Conservation (phyloP, 108 stramenopile genomes). For the Skeletonema costatum region DNA sequence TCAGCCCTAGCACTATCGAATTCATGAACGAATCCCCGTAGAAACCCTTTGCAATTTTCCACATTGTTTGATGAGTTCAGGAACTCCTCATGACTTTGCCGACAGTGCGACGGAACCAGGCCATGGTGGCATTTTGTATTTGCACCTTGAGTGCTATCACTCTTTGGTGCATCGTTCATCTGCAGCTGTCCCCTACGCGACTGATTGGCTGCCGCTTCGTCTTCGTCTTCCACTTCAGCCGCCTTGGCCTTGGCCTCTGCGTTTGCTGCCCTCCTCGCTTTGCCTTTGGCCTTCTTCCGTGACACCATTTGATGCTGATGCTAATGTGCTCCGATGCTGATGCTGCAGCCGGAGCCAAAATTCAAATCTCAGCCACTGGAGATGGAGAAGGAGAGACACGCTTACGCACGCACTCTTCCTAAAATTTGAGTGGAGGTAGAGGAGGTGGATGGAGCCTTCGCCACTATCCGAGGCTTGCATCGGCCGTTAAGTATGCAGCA, state of each 20-base stretch:
- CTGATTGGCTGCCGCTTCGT: too few relatives aligned
- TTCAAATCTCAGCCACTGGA: too few relatives aligned
- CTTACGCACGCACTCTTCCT: too few relatives aligned
- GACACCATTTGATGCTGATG: background rate
- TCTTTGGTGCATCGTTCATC: background rate
- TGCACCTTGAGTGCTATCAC: too few relatives aligned
- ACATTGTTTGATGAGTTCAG: background rate
- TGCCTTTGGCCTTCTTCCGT: background rate
- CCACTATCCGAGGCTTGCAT: too few relatives aligned
- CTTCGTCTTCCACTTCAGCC: too few relatives aligned
- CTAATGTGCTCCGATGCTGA: background rate
- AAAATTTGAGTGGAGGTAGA: too few relatives aligned
- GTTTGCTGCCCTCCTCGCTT: background rate
- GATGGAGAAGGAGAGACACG: too few relatives aligned
- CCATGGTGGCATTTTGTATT: background rate
- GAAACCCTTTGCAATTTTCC: background rate
- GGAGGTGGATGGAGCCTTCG: too few relatives aligned
- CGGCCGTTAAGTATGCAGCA: too few relatives aligned
- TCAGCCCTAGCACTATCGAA: background rate
- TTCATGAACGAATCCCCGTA: background rate
- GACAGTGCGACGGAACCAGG: background rate
- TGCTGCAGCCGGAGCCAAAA: background rate
- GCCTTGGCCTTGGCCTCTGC: background rate
- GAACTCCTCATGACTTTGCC: background rate
- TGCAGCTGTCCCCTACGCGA: too few relatives aligned